Percentiles rank a stretch among this genome's conserved stretches.
Conservation (phyloP, 1,284 basidiomycete genomes). For the Neonothopanus nambi region DNA sequence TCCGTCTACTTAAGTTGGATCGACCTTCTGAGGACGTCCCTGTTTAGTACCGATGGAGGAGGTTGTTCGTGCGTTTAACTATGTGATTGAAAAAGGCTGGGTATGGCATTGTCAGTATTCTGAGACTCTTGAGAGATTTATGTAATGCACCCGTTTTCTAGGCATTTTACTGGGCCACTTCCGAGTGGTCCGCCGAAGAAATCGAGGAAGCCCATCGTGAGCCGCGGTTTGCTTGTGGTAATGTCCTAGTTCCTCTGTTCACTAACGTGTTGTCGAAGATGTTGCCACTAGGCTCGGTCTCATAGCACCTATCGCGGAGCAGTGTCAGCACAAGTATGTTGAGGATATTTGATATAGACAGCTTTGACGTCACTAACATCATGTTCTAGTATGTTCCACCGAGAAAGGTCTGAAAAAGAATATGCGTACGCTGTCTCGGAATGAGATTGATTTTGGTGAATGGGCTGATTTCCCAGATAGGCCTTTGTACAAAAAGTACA, state of each 20-base stretch:
- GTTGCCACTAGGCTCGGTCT: constrained; percentile 73
- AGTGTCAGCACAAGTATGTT: constrained; percentile 70
- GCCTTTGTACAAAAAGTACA: constrained; percentile 61
- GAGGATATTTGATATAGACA: constrained; percentile 6
- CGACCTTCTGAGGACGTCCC: neutral
- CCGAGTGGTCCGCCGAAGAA: constrained; percentile 77
- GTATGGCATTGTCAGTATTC: constrained; percentile 26
- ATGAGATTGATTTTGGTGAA: neutral
- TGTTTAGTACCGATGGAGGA: constrained; percentile 65
- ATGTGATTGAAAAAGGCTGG: constrained; percentile 66
- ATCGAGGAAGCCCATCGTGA: constrained; percentile 72
- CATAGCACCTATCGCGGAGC: constrained; percentile 76
- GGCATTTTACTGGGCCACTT: constrained; percentile 78
- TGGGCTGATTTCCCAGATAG: constrained; percentile 27
- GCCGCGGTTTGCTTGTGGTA: constrained; percentile 30
- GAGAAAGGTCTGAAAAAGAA: constrained; percentile 80
- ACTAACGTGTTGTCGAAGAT: constrained; percentile 35
- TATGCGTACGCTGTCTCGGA: constrained; percentile 52
- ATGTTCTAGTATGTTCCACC: constrained; percentile 64
- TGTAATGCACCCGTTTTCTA: constrained; percentile 21
- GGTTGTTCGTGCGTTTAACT: constrained; percentile 73
- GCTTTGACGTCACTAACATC: neutral
- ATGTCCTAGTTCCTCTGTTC: neutral
- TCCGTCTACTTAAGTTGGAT: neutral
- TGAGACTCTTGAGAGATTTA: no score